Evolutionary conservation across 176 grass and related monocot species (phyloP).

Genomic region (Bromus sterilis): DNA sequence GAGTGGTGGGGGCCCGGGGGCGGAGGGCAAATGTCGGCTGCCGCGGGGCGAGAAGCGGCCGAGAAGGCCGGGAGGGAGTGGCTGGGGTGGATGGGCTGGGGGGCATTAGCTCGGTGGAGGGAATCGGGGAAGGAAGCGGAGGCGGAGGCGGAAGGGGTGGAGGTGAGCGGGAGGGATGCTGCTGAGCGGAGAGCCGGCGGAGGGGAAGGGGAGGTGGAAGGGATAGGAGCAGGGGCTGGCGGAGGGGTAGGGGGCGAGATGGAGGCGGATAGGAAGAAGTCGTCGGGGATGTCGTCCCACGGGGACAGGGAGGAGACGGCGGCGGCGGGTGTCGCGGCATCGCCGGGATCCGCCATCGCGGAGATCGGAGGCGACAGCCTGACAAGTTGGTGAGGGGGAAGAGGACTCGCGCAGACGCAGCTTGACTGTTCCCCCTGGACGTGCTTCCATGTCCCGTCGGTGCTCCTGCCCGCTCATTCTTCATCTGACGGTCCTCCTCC

Average conservation of each 20-base stretch:
- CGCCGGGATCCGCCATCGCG: slow-evolving; percentile 38
- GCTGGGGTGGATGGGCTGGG: slow-evolving; percentile 7
- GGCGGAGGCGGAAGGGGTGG: neutral
- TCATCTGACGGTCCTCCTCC: neutral
- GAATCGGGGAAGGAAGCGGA: slow-evolving; percentile 6
- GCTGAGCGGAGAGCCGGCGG: slow-evolving; percentile 6
- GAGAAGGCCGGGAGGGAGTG: slow-evolving; percentile 29
- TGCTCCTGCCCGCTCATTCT: neutral
- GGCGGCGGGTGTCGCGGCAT: slow-evolving; percentile 7
- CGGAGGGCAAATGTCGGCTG: slow-evolving; percentile 33
- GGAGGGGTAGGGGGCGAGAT: slow-evolving; percentile 11
- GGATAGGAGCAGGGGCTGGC: slow-evolving; percentile 6
- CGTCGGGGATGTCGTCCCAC: slow-evolving; percentile 45
- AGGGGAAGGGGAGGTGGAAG: slow-evolving; percentile 18
- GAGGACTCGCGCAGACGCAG: neutral
- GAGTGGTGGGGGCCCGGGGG: slow-evolving; percentile 46
- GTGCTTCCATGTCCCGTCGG: neutral
- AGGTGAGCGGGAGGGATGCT: slow-evolving; percentile 29
- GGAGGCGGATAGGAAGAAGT: slow-evolving; percentile 34
- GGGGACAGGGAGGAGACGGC: slow-evolving; percentile 13
- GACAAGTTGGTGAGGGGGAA: neutral
- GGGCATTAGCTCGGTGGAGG: neutral
- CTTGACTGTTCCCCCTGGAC: neutral
- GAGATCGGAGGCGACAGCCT: neutral
- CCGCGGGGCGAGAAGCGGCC: neutral